Conservation (phyloP, 495 filamentous ascomycete genomes). For the Margaritispora aquatica region DNA sequence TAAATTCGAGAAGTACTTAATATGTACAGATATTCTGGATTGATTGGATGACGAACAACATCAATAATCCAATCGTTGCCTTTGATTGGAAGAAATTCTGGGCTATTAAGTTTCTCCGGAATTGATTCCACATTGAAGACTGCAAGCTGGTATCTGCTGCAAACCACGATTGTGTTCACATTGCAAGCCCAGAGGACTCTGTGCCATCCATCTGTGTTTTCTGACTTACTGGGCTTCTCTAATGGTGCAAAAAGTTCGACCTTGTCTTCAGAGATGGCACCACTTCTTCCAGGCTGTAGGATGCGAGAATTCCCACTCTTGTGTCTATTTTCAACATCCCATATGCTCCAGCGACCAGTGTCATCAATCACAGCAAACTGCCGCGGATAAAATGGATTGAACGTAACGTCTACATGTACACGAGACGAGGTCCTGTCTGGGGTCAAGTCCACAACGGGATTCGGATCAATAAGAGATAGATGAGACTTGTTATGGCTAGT, state of each 20-base stretch:
- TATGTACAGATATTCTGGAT: conserved; percentile 46
- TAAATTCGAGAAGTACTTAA: conserved; percentile 43
- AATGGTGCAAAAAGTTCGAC: conserved; percentile 9
- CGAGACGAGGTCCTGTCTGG: conserved; percentile 47
- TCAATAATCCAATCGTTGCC: conserved; percentile 45
- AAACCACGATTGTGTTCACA: conserved; percentile 39
- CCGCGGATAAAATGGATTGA: conserved; percentile 66
- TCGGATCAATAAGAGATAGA: conserved; percentile 52
- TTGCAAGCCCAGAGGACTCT: conserved; percentile 42
- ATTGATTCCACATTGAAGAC: conserved; percentile 23
- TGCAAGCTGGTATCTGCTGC: conserved; percentile 33
- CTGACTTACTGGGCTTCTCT: conserved; percentile 16
- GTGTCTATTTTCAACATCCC: conserved; percentile 46
- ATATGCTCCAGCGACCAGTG: conserved; percentile 68
- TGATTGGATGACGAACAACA: conserved; percentile 38
- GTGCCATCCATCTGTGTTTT: conserved; percentile 41
- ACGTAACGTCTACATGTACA: conserved; percentile 65
- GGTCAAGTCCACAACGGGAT: conserved; percentile 52
- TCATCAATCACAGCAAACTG: conserved; percentile 66
- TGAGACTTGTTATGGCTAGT: conserved; percentile 2
- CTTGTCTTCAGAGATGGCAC: conserved; percentile 20
- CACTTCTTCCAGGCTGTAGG: conserved; percentile 6
- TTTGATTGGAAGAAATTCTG: conserved; percentile 26
- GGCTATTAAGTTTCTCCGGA: conserved; percentile 28
- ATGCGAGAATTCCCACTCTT: neutral